phyloP scores from a whole-genome alignment of 495 filamentous ascomycete genomes.

The Tuber microsphaerosporum region DNA sequence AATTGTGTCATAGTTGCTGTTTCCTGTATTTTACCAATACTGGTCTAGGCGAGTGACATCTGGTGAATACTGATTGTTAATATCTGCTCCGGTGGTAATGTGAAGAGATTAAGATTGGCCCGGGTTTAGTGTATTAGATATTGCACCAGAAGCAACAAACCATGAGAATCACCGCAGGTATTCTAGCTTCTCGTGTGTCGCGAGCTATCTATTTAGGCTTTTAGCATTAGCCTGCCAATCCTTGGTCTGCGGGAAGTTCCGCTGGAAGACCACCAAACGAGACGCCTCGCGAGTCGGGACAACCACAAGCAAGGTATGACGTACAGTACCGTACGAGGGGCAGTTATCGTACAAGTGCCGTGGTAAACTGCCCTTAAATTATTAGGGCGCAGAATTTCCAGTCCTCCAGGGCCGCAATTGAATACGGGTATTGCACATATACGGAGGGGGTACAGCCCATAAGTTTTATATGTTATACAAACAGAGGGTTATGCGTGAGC shows the following conservation, averaged over 20 bases:
- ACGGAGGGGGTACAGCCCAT: too few species aligned
- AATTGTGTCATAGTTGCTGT: neutral
- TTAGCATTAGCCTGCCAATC: neutral
- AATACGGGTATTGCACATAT: neutral
- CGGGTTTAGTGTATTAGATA: neutral
- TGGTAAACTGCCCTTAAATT: neutral
- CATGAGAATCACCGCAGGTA: neutral
- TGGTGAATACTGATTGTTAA: neutral
- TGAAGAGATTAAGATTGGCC: neutral
- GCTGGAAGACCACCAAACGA: neutral
- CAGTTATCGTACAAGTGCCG: neutral
- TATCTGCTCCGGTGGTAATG: neutral
- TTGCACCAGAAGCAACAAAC: neutral
- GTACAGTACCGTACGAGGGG: neutral
- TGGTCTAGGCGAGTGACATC: neutral
- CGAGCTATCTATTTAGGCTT: neutral
- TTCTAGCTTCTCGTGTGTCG: neutral
- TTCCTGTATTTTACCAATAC: neutral
- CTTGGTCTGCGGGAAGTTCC: neutral
- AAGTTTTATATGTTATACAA: too few species aligned
- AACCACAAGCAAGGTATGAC: neutral
- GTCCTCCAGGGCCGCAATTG: neutral
- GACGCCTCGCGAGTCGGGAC: neutral
- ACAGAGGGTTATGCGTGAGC: too few species aligned
- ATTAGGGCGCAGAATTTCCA: neutral